Percentiles rank a stretch among this genome's conserved stretches.
Conservation (phyloP, 2,329 filamentous ascomycete species). For the Monosporascus sp. region DNA sequence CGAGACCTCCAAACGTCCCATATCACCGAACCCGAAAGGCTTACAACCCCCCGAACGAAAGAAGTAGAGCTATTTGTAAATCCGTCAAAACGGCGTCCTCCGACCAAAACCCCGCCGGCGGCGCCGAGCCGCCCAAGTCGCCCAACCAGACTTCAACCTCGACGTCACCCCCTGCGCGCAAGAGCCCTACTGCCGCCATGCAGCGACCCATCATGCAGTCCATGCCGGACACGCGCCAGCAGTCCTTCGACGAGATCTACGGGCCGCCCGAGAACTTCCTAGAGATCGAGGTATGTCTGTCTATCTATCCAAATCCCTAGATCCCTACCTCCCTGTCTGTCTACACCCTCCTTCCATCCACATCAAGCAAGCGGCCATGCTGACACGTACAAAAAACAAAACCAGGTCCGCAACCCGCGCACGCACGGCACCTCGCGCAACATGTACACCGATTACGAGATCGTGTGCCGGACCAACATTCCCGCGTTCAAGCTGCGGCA, state of each 20-base stretch:
- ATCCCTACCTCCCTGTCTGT: not conserved
- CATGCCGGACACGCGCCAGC: constrained; percentile 71
- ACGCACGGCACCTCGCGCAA: constrained; percentile 89
- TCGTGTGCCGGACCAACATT: constrained; percentile 96
- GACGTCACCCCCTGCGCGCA: constrained; percentile 6
- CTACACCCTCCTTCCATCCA: not conserved
- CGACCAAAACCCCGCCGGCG: constrained; percentile 12
- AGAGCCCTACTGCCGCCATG: constrained; percentile 26
- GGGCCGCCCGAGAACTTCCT: constrained; percentile 97
- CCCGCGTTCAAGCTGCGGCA: constrained; percentile 95
- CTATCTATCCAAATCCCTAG: too few species aligned
- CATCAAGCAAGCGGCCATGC: constrained; percentile 4
- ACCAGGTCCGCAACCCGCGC: constrained; percentile 83
- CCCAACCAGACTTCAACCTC: constrained; percentile 8
- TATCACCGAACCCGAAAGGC: too few species aligned
- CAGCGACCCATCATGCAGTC: constrained; percentile 57
- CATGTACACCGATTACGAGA: constrained; percentile 99
- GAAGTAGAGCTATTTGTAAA: not conserved
- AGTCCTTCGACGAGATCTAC: constrained; percentile 99
- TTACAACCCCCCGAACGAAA: too few species aligned
- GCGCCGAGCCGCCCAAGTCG: constrained; percentile 17
- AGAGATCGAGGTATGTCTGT: constrained; percentile 76
- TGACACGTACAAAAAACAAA: constrained; percentile 1
- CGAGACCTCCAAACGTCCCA: too few species aligned
- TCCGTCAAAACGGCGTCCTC: constrained; percentile 25